These are phyloP conservation scores for Castanea crenata DNA, from an alignment of 306 rosid genomes.

Conservation along the genomic window DNA sequence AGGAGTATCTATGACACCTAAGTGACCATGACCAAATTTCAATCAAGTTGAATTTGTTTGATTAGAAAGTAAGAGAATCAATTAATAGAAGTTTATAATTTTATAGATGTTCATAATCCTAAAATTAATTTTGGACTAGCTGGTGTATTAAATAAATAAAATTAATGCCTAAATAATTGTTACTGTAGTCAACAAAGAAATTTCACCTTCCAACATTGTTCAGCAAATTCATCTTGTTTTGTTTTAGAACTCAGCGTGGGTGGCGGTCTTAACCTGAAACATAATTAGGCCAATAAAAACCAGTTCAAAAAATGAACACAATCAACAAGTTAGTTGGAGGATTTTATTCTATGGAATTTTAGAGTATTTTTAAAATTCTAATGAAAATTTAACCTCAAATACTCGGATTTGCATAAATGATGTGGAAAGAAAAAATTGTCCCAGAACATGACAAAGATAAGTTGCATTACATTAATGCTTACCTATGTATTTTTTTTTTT, in stretches of 20 bases:
- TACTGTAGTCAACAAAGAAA: background rate
- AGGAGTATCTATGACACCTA: background rate
- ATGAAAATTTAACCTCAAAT: background rate
- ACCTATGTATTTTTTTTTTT: no score
- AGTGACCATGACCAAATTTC: background rate
- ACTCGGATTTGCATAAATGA: background rate
- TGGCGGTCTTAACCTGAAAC: slow-evolving; percentile 65
- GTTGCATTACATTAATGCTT: no score
- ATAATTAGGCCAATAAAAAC: slow-evolving; percentile 14
- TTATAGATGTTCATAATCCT: background rate
- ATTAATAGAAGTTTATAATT: background rate
- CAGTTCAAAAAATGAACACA: background rate
- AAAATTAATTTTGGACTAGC: background rate
- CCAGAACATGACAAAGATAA: background rate
- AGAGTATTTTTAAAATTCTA: background rate
- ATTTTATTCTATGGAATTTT: background rate
- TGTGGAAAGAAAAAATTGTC: background rate
- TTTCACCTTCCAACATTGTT: slow-evolving; percentile 58
- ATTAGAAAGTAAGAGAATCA: background rate
- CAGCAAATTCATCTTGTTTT: slow-evolving; percentile 56
- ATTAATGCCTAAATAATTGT: background rate
- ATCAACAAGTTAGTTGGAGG: background rate
- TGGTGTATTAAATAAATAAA: background rate
- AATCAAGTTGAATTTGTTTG: background rate
- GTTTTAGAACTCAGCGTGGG: slow-evolving; percentile 33